Evolutionary conservation across 73 alveolate species (phyloP), one percentile per base, ranked within the genome.

Genomic region (Blepharisma japonicum): DNA sequence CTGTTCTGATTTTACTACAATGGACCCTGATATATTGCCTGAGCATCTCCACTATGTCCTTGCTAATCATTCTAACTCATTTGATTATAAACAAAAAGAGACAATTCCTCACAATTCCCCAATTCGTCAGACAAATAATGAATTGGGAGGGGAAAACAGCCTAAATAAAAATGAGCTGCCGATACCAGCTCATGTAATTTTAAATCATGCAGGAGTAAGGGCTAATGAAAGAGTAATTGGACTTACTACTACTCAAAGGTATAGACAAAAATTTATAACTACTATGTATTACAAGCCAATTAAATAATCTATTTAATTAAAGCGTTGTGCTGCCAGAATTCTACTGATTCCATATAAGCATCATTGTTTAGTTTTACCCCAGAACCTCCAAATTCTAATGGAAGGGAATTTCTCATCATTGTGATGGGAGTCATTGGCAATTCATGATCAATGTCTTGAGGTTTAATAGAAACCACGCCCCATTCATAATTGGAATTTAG

Each of bases 371-470:
- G 81, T 55, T 95, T 94, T 3, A 91, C 98, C 45, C 99, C 99
- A 72, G 98, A 91, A 9, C 99, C 99, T 45, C 99, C 99, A 67
- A 95, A 89, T 61, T 95, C 93, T 72, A 87, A 89, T 0, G 98
- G 99, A n/a, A 96, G 89, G 4, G 98, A 91, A 83, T 96, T 96
- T 86, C 99, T 95, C 99, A 96, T 96, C 86, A 94, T 83, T 47
- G 99, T 96, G 21, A 96, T 96, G 7, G 99, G 99, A 68, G 89
- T 88, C 98, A 96, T 95, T 7, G 99, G 98, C 21, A 93, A 53
- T 86, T 96, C 99, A 81, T 81, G 85, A 55, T 93, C 89, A 49
- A 86, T 94, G 87, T 95, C 96, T 78, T 91, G 86, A 49, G 98
- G 97, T 78, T 96, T 96, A 50, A 95, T 84, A 0, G 96, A 82